phyloP scores from a whole-genome alignment of 2,329 filamentous ascomycete genomes.

The Cyphellophora europaea region DNA sequence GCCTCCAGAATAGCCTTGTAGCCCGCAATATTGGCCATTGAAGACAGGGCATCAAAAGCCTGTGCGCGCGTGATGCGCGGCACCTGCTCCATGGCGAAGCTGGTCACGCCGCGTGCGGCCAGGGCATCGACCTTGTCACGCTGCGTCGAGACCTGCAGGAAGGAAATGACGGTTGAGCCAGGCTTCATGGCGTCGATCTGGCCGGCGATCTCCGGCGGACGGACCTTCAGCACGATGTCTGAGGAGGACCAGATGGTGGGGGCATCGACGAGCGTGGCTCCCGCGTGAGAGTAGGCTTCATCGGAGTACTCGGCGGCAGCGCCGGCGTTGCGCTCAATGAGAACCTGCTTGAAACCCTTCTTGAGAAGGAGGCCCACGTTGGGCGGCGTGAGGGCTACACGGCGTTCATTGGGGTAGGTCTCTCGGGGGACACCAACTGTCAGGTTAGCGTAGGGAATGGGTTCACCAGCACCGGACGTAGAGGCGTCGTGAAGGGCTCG shows the following conservation, averaged over 20 bases:
- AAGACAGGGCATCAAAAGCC: slow-evolving; percentile 76
- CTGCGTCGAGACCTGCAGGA: slow-evolving; percentile 77
- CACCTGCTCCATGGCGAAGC: slow-evolving; percentile 89
- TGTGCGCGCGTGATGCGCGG: slow-evolving; percentile 83
- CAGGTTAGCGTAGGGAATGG: slow-evolving; percentile 57
- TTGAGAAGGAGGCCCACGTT: slow-evolving; percentile 76
- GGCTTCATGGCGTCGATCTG: slow-evolving; percentile 61
- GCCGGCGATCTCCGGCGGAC: slow-evolving; percentile 56
- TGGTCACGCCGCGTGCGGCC: slow-evolving; percentile 59
- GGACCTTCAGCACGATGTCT: slow-evolving; percentile 77
- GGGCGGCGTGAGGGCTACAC: slow-evolving; percentile 74
- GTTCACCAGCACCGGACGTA: slow-evolving; percentile 3
- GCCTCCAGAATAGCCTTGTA: slow-evolving; percentile 89
- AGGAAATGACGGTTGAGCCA: slow-evolving; percentile 68
- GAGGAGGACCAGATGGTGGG: slow-evolving; percentile 62
- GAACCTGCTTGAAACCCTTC: slow-evolving; percentile 69
- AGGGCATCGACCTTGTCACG: slow-evolving; percentile 64
- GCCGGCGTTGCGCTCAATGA: slow-evolving; percentile 76
- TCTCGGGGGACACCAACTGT: slow-evolving; percentile 73
- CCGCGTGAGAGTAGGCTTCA: slow-evolving; percentile 65
- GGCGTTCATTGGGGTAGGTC: slow-evolving; percentile 67
- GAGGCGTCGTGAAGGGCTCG: not conserved
- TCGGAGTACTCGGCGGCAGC: slow-evolving; percentile 67
- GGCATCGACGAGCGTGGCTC: slow-evolving; percentile 65
- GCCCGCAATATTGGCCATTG: slow-evolving; percentile 89